Base-by-base conservation (phyloP, 2,329 filamentous ascomycete genomes). In the Bisporella sp. region DNA sequence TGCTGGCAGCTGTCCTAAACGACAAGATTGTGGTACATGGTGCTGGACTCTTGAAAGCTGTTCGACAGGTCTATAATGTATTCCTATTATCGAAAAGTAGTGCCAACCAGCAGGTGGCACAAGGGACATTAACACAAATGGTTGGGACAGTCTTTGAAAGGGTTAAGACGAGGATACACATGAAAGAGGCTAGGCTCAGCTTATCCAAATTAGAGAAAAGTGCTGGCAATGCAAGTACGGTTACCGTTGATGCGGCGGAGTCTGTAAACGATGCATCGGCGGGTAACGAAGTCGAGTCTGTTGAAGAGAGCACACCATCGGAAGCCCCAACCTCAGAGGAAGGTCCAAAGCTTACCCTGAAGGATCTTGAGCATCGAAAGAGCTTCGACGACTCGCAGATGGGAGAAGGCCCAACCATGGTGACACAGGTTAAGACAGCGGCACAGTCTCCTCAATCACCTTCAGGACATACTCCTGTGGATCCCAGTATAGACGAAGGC, bases 11-110 rank as follows among this genome's bases (percentile, higher is more conserved):
- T 11, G 93, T 99, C 11, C 74, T 99, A 57, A 97, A 97, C 66
- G 93, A 99, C 73, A 99, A 97, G 73, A 96, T 97, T 57, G 90
- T 99, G 41, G 95, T 99, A 2, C 93, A 99, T 67, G 93, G 93
- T 52, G 92, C 93, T 37, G 95, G 93, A 56, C 77, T 99, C 55
- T 77, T 99, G 57, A 99, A 99, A 73, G 92, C 93, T 49, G 90
- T 99, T 57, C 87, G 93, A 60, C 89, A 97, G 69, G 95, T 96
- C 52, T 99, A 99, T 76, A 99, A 99, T 73, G 95, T 99, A 60
- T 99, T 99, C 69, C 77, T 99, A 53, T 81, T 97, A 46, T 97
- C 92, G 58, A 90, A 93, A 65, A 96, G 85, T 57, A 95, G 86
- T 56, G 82, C 89, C 50, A 99, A 97, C 66, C 93, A 99, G 73